Evolutionary conservation across 208 protist species (phyloP).

Genomic region (Trichomonas gallinae): DNA sequence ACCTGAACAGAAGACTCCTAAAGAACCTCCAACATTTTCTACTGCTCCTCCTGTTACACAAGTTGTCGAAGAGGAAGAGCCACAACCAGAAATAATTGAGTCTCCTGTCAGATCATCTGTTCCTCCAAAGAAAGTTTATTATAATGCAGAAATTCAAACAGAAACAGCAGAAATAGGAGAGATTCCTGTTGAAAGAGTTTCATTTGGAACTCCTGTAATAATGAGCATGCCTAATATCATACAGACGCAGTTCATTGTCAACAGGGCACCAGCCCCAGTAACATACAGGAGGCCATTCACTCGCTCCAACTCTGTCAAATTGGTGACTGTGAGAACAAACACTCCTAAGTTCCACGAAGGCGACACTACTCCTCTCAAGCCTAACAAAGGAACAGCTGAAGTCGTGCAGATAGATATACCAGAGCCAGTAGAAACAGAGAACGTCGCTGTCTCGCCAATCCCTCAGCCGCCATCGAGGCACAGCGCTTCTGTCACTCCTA

Average conservation of each 20-base stretch:
- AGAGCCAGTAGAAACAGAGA: neutral
- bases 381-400: neutral
- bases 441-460: neutral
- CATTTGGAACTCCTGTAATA: neutral
- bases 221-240: neutral
- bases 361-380: neutral
- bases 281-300: neutral
- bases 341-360: neutral
- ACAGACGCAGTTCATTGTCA: neutral
- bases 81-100: neutral
- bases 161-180: neutral
- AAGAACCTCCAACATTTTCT: neutral
- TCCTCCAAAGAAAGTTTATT: neutral
- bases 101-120: neutral
- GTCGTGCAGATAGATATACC: neutral
- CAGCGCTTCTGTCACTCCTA: neutral
- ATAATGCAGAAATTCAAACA: neutral
- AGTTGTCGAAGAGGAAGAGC: neutral
- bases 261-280: neutral
- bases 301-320: neutral
- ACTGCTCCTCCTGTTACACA: neutral
- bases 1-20: neutral
- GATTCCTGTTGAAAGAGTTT: neutral
- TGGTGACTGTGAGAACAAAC: neutral
- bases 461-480: neutral